These are phyloP conservation scores for Telfairia occidentalis DNA, from an alignment of 331 rosid genomes.

Conservation along the genomic window DNA sequence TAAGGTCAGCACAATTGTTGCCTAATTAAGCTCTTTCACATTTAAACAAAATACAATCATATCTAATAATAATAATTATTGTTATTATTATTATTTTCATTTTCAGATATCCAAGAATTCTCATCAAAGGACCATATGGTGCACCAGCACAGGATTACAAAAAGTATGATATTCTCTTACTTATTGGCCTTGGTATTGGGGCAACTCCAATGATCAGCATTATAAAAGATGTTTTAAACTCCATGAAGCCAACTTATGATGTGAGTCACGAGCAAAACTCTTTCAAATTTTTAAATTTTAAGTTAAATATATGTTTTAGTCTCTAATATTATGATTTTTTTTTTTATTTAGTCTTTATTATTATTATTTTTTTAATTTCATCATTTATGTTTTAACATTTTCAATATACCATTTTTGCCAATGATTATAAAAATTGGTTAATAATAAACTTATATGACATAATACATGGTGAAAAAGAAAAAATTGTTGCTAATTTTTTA, in stretches of 20 bases:
- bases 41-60: not conserved
- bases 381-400: too few relatives aligned
- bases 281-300: not conserved
- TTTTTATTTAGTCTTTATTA: too few relatives aligned
- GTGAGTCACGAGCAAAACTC: conserved; percentile 15
- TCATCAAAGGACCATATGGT: conserved; percentile 83
- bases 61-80: too few relatives aligned
- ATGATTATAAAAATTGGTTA: too few relatives aligned
- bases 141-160: conserved; percentile 90
- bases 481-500: too few relatives aligned
- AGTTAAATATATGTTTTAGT: too few relatives aligned
- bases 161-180: conserved; percentile 64
- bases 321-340: too few relatives aligned
- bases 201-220: conserved; percentile 97
- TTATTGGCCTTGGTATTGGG: conserved; percentile 85
- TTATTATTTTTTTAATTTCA: too few relatives aligned
- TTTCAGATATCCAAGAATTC: conserved; percentile 52
- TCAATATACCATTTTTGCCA: too few relatives aligned
- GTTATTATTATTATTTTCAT: not conserved
- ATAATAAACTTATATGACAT: too few relatives aligned
- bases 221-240: conserved; percentile 61
- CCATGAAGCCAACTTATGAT: conserved; percentile 27
- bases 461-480: too few relatives aligned
- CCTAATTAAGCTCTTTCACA: not conserved
- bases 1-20: conserved; percentile 27